Conservation (phyloP, 805 yeast species). For the Kregervanrija pseudodelftensis region DNA sequence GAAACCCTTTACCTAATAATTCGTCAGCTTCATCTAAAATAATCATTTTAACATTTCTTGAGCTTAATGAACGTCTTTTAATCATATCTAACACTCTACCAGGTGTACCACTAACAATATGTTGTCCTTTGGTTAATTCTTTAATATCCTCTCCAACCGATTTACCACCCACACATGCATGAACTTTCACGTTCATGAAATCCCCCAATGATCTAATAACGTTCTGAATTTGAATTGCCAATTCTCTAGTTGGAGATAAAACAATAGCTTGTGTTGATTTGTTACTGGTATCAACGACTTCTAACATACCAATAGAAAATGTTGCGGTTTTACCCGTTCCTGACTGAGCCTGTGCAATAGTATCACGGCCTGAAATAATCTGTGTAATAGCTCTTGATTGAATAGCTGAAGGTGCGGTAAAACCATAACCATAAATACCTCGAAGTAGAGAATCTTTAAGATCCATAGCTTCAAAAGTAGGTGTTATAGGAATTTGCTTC, state of each 20-base stretch:
- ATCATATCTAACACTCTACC: conserved; percentile 97
- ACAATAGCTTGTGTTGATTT: conserved; percentile 87
- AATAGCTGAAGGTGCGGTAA: conserved; percentile 75
- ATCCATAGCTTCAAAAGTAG: conserved; percentile 67
- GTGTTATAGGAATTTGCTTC: conserved; percentile 42
- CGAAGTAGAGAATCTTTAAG: conserved; percentile 54
- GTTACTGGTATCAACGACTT: conserved; percentile 58
- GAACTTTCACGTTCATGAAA: conserved; percentile 85
- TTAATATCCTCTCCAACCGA: conserved; percentile 80
- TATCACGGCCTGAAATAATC: conserved; percentile 66
- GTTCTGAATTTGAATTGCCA: conserved; percentile 92
- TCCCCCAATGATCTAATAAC: conserved; percentile 86
- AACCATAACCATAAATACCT: conserved; percentile 75
- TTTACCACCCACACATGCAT: conserved; percentile 98
- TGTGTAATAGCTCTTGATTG: conserved; percentile 77
- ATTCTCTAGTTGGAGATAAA: conserved; percentile 95
- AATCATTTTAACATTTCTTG: conserved; percentile 85
- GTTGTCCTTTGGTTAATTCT: conserved; percentile 79
- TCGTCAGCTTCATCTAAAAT: conserved; percentile 98
- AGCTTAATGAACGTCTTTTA: conserved; percentile 75
- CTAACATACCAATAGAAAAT: conserved; percentile 59
- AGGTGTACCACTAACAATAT: conserved; percentile 95
- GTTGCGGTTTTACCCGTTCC: conserved; percentile 93
- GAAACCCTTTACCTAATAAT: conserved; percentile 87
- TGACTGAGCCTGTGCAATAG: conserved; percentile 80